Evolutionary conservation across 2,329 filamentous ascomycete genomes (phyloP), one percentile per base, ranked within the genome.

Genomic region (Didymella pomorum): DNA sequence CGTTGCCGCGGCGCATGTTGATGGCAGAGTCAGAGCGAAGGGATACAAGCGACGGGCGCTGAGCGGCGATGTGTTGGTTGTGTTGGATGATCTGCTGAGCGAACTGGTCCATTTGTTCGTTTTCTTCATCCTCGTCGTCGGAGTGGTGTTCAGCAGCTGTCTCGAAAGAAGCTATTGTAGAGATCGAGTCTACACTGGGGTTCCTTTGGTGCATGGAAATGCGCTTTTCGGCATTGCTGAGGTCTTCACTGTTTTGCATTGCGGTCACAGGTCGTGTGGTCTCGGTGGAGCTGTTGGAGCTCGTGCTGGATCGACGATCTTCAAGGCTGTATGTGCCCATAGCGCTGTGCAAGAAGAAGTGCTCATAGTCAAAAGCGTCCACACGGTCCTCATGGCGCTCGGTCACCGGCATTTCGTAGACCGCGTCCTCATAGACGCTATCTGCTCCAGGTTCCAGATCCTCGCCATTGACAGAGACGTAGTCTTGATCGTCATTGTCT

Each of bases 281-380:
- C 52, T 81, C 83, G 1, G 79, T 79, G 1, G 84, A 86, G 20
- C 78, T 81, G 41, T 74, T 75, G 9, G 74, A 77, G 69, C 87
- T 89, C 48, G 79, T 80, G 65, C 86, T 86, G 4, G 68, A 81
- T 63, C 86, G 85, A 57, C 83, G 76, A n/a, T 80, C 78, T 59
- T 81, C 80, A 57, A 83, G 80, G 65, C 84, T 87, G 71, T 92
- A 88, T 2, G 85, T 92, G 6, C 92, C 93, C 84, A 97, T 89
- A 11, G 93, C 92, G 66, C 92, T 96, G 75, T 97, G 93, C 14
- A 97, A 83, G 76, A 97, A 97, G 79, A 97, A 97, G 73, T 96
- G 89, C 75, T 97, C 91, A 63, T 98, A 98, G 75, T 98, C 94
- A 71, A 98, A 98, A 1, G 93, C 93, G 76, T 98, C 94, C 65